Evolutionary conservation across 2,329 filamentous ascomycete genomes (phyloP), one percentile per base, ranked within the genome.

Genomic region (Sporothrix euskadiensis): DNA sequence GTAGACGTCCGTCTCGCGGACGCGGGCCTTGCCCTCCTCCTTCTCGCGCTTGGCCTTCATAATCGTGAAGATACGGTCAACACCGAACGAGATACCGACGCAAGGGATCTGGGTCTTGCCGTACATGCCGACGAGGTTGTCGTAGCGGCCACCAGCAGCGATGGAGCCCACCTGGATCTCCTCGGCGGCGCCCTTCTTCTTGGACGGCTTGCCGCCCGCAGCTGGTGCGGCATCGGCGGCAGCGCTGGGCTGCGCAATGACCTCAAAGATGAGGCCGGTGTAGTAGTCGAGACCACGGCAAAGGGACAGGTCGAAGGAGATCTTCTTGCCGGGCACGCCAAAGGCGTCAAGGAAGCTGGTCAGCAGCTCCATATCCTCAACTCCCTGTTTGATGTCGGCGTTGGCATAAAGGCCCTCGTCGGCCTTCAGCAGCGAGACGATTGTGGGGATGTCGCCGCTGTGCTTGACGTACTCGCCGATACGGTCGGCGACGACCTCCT

Each of bases 121-220:
- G 85, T 97, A 98, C 93, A 97, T 97, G 83, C 92, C 92, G 5
- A 98, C 95, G 4, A 98, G 88, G 80, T 96, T 91, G 82, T 98
- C 95, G 82, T 98, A 98, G 75, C 94, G 91, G 61, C 94, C 94
- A 79, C 94, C 94, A 4, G 94, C 94, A 61, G 94, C 94, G 66
- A 97, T 91, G 80, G 92, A 95, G 76, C 94, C 94, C 12, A 97
- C 92, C 69, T n/a, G 92, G 91, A 81, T 69, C 57, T 77, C 76
- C 16, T 76, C 76, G 39, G 57, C 22, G 14, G 54, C 69, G 14
- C 66, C 57, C 59, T 72, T 75, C 44, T 71, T 75, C 44, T 73
- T 73, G 70, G 70, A 12, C 10, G 73, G 61, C 54, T 82, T 82
- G 57, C 80, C 78, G 8, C 41, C 44, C 7, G 19, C 57, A 9